phyloP scores from a whole-genome alignment of 306 rosid species.

The Parietaria judaica region DNA sequence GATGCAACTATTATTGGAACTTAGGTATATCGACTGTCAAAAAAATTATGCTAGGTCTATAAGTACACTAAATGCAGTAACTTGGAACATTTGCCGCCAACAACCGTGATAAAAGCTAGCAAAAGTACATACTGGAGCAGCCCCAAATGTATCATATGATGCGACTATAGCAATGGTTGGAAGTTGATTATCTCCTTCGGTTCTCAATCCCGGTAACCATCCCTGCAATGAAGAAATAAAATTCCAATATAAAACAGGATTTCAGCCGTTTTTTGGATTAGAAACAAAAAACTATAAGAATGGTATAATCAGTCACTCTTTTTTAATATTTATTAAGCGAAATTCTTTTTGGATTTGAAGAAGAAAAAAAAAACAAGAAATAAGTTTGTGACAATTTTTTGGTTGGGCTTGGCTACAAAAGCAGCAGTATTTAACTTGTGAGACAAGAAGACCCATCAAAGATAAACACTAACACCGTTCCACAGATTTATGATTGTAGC shows the following conservation, averaged over 20 bases:
- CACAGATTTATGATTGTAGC: background rate
- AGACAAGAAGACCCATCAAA: background rate
- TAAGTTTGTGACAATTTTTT: too few relatives aligned
- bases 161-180: conserved; percentile 98
- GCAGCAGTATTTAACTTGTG: too few relatives aligned
- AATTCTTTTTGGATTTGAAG: too few relatives aligned
- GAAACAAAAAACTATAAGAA: too few relatives aligned
- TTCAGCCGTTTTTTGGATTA: background rate
- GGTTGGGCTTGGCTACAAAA: background rate
- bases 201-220: conserved; percentile 91
- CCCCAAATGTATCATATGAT: conserved; percentile 96
- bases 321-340: too few relatives aligned
- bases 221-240: conserved; percentile 51
- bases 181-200: conserved; percentile 81
- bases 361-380: too few relatives aligned
- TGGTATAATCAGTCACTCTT: too few relatives aligned
- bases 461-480: background rate
- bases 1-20: too few relatives aligned
- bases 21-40: too few relatives aligned
- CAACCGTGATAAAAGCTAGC: background rate
- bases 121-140: conserved; percentile 78
- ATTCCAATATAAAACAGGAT: background rate
- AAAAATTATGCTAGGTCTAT: too few relatives aligned
- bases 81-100: too few relatives aligned
- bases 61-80: too few relatives aligned